phyloP scores from a whole-genome alignment of 345 rosid species.

The Raphanus sativus region DNA sequence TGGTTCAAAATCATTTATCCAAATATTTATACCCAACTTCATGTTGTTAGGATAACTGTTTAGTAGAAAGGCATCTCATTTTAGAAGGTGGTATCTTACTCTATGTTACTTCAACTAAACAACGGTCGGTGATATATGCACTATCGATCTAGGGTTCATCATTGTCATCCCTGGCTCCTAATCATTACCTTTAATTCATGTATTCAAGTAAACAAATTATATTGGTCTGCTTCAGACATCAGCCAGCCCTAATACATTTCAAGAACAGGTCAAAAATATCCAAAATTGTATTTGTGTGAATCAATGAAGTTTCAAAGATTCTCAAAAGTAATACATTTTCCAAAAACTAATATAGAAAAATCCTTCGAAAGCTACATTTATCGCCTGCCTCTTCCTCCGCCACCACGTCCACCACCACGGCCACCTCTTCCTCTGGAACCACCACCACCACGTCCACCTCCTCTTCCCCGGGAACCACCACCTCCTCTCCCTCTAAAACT shows the following conservation, averaged over 20 bases:
- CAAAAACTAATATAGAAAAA: background rate
- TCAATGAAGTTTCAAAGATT: slow-evolving; percentile 12
- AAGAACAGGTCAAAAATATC: slow-evolving; percentile 13
- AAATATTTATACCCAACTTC: no score
- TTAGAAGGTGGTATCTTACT: no score
- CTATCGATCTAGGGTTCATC: no score
- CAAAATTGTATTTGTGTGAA: slow-evolving; percentile 27
- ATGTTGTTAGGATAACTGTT: no score
- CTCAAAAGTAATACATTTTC: slow-evolving; percentile 7
- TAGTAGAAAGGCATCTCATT: no score
- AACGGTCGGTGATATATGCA: no score
- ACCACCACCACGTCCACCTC: slow-evolving; percentile 18
- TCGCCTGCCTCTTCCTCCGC: slow-evolving; percentile 39
- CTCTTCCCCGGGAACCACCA: slow-evolving; percentile 28
- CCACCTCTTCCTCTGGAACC: slow-evolving; percentile 28
- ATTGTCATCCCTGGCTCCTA: background rate
- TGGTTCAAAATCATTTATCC: no score
- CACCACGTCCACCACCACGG: slow-evolving; percentile 25
- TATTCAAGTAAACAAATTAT: background rate
- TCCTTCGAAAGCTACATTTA: slow-evolving; percentile 6
- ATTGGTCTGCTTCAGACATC: background rate
- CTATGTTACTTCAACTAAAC: no score
- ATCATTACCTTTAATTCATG: slow-evolving; percentile 7
- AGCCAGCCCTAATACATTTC: background rate
- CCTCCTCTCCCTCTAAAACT: slow-evolving; percentile 41